These are phyloP conservation scores for Rosellinia necatrix DNA, from an alignment of 2,329 filamentous ascomycete species.

Conservation along the genomic window DNA sequence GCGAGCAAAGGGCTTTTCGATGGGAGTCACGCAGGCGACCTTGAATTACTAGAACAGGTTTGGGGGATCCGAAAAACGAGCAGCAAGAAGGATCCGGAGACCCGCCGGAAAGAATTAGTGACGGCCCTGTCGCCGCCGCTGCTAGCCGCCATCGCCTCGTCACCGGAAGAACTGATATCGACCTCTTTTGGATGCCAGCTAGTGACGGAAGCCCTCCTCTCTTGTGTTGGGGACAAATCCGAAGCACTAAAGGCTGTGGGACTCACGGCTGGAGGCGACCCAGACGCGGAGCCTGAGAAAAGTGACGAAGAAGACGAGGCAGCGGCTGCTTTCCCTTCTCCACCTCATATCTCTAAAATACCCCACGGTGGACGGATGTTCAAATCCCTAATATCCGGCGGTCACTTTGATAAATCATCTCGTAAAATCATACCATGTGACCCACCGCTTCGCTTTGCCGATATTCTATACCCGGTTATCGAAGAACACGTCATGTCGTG, in stretches of 20 bases:
- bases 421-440: slow-evolving; percentile 74
- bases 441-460: slow-evolving; percentile 79
- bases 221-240: slow-evolving; percentile 75
- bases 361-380: slow-evolving; percentile 78
- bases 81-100: slow-evolving; percentile 87
- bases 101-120: slow-evolving; percentile 76
- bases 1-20: slow-evolving; percentile 66
- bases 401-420: slow-evolving; percentile 76
- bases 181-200: slow-evolving; percentile 87
- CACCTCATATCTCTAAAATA: slow-evolving; percentile 63
- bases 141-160: slow-evolving; percentile 71
- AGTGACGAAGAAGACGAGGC: slow-evolving; percentile 46
- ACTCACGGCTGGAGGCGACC: slow-evolving; percentile 63
- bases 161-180: slow-evolving; percentile 69
- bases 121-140: slow-evolving; percentile 75
- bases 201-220: slow-evolving; percentile 80
- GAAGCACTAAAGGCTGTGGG: slow-evolving; percentile 73
- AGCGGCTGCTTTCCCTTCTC: slow-evolving; percentile 32
- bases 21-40: slow-evolving; percentile 64
- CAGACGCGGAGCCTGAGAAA: slow-evolving; percentile 38
- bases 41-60: slow-evolving; percentile 76
- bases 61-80: slow-evolving; percentile 79
- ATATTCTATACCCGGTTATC: slow-evolving; percentile 81
- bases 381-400: slow-evolving; percentile 88
- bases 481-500: slow-evolving; percentile 75